These are phyloP conservation scores for Bipolaris gigantea DNA, from an alignment of 2,329 filamentous ascomycete species.

Conservation along the genomic window DNA sequence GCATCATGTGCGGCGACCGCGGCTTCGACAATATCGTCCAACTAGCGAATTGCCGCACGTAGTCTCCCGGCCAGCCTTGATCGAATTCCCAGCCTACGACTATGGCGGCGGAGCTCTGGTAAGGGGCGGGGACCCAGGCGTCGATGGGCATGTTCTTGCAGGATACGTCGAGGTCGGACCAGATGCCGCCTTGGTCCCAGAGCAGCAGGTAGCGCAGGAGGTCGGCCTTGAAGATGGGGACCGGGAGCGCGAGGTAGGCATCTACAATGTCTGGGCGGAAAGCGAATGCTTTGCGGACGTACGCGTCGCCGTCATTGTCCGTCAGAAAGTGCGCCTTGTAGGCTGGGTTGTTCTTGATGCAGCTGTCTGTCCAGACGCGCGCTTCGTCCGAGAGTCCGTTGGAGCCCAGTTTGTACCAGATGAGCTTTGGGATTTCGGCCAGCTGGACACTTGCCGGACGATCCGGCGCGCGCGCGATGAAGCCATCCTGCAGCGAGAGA, in stretches of 20 bases:
- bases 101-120: constrained; percentile 28
- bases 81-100: constrained; percentile 49
- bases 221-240: constrained; percentile 48
- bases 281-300: constrained; percentile 37
- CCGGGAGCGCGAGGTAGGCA: constrained; percentile 37
- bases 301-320: constrained; percentile 35
- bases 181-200: constrained; percentile 48
- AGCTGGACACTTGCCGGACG: too few species aligned
- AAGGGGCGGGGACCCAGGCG: constrained; percentile 43
- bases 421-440: constrained; percentile 33
- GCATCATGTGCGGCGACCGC: constrained; percentile 25
- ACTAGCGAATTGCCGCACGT: constrained; percentile 31
- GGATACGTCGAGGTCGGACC: constrained; percentile 47
- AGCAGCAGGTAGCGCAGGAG: constrained; percentile 50
- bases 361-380: constrained; percentile 38
- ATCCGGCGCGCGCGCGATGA: background rate
- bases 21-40: constrained; percentile 40
- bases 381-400: constrained; percentile 39
- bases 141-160: constrained; percentile 38
- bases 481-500: background rate
- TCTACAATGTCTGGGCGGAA: constrained; percentile 45
- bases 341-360: constrained; percentile 33
- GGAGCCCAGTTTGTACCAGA: constrained; percentile 49
- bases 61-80: constrained; percentile 21
- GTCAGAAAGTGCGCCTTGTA: constrained; percentile 38